Conservation (phyloP, 257 asterid species). For the Linderniella brevidens region DNA sequence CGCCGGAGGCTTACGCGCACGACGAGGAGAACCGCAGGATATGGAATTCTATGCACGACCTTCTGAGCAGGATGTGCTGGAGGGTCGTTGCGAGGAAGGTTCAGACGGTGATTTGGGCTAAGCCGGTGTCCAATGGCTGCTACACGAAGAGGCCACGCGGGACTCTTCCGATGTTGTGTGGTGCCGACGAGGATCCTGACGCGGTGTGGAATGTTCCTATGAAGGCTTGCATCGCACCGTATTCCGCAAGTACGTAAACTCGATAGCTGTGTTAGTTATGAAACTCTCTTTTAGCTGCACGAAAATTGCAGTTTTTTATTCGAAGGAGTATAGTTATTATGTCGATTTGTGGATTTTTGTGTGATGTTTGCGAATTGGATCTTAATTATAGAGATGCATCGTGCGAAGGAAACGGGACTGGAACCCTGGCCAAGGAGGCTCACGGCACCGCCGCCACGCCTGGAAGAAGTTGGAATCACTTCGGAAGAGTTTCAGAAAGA, state of each 20-base stretch:
- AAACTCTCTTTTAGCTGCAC: neutral
- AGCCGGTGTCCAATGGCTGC: conserved; percentile 70
- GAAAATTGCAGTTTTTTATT: neutral
- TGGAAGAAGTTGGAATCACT: conserved; percentile 46
- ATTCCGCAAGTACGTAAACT: conserved; percentile 45
- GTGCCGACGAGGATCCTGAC: conserved; percentile 71
- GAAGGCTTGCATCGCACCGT: conserved; percentile 85
- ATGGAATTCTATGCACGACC: conserved; percentile 65
- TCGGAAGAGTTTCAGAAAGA: conserved; percentile 41
- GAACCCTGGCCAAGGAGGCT: conserved; percentile 90
- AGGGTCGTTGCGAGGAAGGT: conserved; percentile 60
- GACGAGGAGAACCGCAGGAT: conserved; percentile 68
- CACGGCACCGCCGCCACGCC: conserved; percentile 55
- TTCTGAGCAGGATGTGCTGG: conserved; percentile 85
- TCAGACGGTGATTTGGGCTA: conserved; percentile 90
- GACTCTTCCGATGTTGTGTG: conserved; percentile 52
- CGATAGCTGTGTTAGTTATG: neutral
- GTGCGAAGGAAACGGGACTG: conserved; percentile 56
- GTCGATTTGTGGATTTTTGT: neutral
- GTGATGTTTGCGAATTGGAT: neutral
- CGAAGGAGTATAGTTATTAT: neutral
- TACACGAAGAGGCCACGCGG: conserved; percentile 48
- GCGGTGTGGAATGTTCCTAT: conserved; percentile 64
- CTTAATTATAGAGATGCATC: conserved; percentile 45
- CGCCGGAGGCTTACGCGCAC: conserved; percentile 90